Percentiles rank a stretch among this genome's conserved stretches.
These are phyloP conservation scores for Azolla pinnata DNA, from an alignment of 75 land plant species.

Conservation along the genomic window DNA sequence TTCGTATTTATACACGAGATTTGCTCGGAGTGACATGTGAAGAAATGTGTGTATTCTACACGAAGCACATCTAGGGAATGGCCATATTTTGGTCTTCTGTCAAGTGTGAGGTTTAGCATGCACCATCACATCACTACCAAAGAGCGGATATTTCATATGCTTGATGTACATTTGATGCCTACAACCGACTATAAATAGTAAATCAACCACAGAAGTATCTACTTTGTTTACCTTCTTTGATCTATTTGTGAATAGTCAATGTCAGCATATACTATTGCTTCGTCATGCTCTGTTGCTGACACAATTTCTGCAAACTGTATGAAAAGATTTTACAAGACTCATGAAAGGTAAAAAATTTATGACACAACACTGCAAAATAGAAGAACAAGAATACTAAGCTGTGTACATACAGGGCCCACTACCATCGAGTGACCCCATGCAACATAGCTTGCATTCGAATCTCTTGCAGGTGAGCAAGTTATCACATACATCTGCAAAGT, in stretches of 20 bases:
- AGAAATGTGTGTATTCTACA: too few species aligned
- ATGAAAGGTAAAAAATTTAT: not conserved
- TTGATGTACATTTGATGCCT: too few species aligned
- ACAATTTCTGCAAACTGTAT: constrained; percentile 85
- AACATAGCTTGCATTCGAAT: constrained; percentile 58
- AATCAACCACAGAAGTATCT: too few species aligned
- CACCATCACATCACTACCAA: too few species aligned
- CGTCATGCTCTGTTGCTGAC: constrained; percentile 84
- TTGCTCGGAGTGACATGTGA: too few species aligned
- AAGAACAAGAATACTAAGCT: not conserved
- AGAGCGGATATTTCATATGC: too few species aligned
- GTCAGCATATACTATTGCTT: constrained; percentile 62
- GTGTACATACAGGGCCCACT: constrained; percentile 93
- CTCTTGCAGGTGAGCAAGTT: constrained; percentile 95
- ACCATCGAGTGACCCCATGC: constrained; percentile 98
- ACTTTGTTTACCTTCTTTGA: constrained; percentile 65
- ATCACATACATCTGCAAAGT: constrained; percentile 83
- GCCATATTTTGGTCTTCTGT: too few species aligned
- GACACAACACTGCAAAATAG: not conserved
- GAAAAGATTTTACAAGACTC: not conserved
- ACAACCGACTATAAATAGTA: too few species aligned
- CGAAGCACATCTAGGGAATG: too few species aligned
- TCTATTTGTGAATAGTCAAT: constrained; percentile 75
- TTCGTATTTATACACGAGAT: too few species aligned
- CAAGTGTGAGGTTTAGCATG: too few species aligned